Evolutionary conservation across 495 filamentous ascomycete genomes (phyloP).

Genomic region (Aspergillus ostianus): DNA sequence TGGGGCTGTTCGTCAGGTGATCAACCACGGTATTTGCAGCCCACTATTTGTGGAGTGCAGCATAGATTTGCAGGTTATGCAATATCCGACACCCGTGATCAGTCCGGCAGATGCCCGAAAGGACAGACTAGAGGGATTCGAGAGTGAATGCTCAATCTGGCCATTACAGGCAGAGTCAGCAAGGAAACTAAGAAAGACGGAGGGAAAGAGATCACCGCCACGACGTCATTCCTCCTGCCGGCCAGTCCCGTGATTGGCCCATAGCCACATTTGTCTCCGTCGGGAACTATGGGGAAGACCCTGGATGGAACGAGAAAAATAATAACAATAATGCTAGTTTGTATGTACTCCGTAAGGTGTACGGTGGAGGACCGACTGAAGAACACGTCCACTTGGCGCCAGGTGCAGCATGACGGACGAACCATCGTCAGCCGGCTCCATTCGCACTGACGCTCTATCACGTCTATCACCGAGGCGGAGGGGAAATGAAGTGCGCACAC

Average conservation of each 20-base stretch:
- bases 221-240: background rate
- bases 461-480: background rate
- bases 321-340: background rate
- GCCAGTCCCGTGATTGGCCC: background rate
- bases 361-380: background rate
- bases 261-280: background rate
- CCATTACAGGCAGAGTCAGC: too few relatives aligned
- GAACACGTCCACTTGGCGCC: background rate
- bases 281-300: too few relatives aligned
- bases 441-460: slow-evolving; percentile 2
- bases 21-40: background rate
- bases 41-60: background rate
- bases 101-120: background rate
- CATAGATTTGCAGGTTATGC: background rate
- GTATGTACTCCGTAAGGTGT: background rate
- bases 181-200: too few relatives aligned
- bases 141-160: too few relatives aligned
- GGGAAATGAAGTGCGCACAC: too few relatives aligned
- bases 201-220: background rate
- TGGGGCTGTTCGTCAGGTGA: too few relatives aligned
- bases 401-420: slow-evolving; percentile 11
- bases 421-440: slow-evolving; percentile 8
- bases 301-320: too few relatives aligned
- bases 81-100: background rate
- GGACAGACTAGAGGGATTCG: too few relatives aligned